These are phyloP conservation scores for Hanseniaspora clermontiae DNA, from an alignment of 805 yeast species.

Conservation along the genomic window DNA sequence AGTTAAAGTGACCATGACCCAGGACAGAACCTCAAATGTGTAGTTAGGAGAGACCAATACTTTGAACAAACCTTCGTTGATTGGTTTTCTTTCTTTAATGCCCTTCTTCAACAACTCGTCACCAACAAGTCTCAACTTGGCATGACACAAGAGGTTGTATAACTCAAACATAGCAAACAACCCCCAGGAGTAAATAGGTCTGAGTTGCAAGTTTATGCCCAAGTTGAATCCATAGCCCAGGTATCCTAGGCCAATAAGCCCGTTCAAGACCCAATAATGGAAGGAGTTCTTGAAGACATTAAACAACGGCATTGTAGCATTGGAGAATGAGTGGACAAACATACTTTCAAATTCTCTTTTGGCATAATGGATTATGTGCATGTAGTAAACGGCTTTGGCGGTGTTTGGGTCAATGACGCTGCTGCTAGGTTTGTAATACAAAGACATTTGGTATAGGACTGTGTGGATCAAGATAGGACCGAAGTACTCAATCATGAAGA, in stretches of 20 bases:
- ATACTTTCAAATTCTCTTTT: conserved; percentile 85
- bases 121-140: conserved; percentile 44
- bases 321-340: conserved; percentile 72
- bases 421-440: background rate
- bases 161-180: conserved; percentile 50
- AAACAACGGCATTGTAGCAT: conserved; percentile 82
- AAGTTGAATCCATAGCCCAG: conserved; percentile 36
- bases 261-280: conserved; percentile 90
- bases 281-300: conserved; percentile 78
- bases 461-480: conserved; percentile 83
- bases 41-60: conserved; percentile 87
- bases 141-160: conserved; percentile 63
- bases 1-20: conserved; percentile 59
- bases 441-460: conserved; percentile 35
- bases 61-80: conserved; percentile 74
- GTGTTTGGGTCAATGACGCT: conserved; percentile 19
- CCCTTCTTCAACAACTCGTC: conserved; percentile 28
- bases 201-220: conserved; percentile 15
- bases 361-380: conserved; percentile 62
- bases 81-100: conserved; percentile 27
- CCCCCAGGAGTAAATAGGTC: conserved; percentile 24
- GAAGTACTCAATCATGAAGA: conserved; percentile 73
- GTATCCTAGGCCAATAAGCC: conserved; percentile 41
- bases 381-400: conserved; percentile 26
- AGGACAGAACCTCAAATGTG: conserved; percentile 68